Conservation (phyloP, 208 protist species). For the Acanthamoeba sp. region DNA sequence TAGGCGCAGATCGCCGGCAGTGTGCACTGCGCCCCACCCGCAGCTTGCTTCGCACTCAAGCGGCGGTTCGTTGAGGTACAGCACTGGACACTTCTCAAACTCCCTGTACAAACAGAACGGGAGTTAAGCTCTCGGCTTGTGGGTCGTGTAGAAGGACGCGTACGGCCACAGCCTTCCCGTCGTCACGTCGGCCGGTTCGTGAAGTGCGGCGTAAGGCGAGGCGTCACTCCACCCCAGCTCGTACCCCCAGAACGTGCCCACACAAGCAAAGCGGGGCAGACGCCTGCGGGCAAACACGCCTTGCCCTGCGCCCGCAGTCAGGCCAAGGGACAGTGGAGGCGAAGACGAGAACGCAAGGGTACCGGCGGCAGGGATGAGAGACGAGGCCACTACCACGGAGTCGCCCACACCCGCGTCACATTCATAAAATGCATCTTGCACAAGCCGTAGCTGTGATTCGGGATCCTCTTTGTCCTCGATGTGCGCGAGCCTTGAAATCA, state of each 20-base stretch:
- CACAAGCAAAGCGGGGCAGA: background rate
- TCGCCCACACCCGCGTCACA: background rate
- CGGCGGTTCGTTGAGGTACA: constrained; percentile 21
- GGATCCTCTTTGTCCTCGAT: background rate
- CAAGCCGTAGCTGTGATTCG: background rate
- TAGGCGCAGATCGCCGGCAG: background rate
- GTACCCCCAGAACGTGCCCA: constrained; percentile 21
- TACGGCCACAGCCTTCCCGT: constrained; percentile 12
- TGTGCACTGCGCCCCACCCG: background rate
- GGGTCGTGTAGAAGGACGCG: background rate
- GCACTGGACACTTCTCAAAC: constrained; percentile 18
- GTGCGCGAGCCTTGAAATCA: background rate
- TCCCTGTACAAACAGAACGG: background rate
- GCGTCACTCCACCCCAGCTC: background rate
- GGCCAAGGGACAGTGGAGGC: background rate
- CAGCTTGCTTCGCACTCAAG: constrained; percentile 15
- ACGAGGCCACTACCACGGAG: background rate
- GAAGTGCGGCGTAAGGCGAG: background rate
- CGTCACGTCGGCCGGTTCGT: background rate
- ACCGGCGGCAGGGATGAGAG: constrained; percentile 8
- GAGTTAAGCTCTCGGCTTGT: background rate
- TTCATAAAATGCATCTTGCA: background rate
- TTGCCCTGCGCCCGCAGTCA: background rate
- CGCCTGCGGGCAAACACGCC: background rate
- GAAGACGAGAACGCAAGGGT: background rate